These are phyloP conservation scores for Lasiodiplodia sp. DNA, from an alignment of 2,329 filamentous ascomycete species.

Conservation along the genomic window DNA sequence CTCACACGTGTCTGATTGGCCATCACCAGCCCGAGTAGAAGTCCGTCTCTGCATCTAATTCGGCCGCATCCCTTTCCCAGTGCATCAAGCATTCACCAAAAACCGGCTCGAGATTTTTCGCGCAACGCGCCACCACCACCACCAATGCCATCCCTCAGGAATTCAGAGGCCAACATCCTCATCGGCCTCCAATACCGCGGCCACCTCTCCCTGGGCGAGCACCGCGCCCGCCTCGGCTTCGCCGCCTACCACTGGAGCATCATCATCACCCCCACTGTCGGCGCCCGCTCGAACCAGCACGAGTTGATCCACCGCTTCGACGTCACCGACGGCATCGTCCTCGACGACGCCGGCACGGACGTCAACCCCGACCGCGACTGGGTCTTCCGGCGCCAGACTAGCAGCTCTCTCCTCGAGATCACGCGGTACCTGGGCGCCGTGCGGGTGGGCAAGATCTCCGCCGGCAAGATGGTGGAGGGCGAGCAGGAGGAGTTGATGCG, in stretches of 20 bases:
- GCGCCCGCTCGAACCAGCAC: background rate
- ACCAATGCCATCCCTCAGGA: too few species aligned
- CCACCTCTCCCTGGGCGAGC: background rate
- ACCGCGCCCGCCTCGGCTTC: background rate
- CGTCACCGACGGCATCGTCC: conserved; percentile 11
- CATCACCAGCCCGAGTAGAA: too few species aligned
- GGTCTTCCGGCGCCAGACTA: background rate
- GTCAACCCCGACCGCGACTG: conserved; percentile 2
- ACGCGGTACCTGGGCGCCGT: conserved; percentile 8
- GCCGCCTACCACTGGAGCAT: conserved; percentile 19
- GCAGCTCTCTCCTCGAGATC: background rate
- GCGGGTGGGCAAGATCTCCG: background rate
- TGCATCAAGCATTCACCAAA: too few species aligned
- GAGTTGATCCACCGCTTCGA: conserved; percentile 16
- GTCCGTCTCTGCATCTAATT: too few species aligned
- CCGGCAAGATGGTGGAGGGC: too few species aligned
- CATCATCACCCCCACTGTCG: background rate
- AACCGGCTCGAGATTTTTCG: too few species aligned
- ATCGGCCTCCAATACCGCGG: conserved; percentile 9
- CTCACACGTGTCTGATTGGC: too few species aligned
- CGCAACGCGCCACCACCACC: too few species aligned
- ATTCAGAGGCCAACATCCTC: background rate
- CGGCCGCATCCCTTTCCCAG: too few species aligned
- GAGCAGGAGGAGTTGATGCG: background rate
- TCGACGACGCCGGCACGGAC: background rate